Evolutionary conservation across 2,329 filamentous ascomycete genomes (phyloP), one percentile per base, ranked within the genome.

Genomic region (Colletotrichum chlorophyti): DNA sequence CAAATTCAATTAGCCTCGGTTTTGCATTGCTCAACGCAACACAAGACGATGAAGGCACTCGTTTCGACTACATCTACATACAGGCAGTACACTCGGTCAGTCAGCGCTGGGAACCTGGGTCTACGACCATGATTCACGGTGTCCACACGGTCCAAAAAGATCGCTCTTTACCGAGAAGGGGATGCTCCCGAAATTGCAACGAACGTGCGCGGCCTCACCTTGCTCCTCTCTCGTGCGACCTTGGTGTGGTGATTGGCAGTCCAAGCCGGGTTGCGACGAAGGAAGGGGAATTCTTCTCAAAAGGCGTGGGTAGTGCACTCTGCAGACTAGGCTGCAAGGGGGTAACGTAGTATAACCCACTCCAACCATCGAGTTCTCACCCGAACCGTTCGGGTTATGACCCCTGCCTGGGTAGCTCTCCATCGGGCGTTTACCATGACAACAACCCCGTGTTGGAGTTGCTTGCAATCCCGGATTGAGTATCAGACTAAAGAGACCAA

Each of bases 161-260:
- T 59, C 51, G 57, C 57, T 57, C 43, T 43, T 55, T 55, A 43
- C 57, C 55, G 50, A 55, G 43, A 59, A 55, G 51, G 57, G 51
- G 40, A 40, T 43, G 26, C 31, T 49, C 31, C 51, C 57, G 43
- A 50, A 38, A 55, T 55, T 57, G 38, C 17, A 47, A 35, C 27
- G 42, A 58, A 53, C 54, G 54, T 58, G 54, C 54, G 49, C 54
- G 41, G 19, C 26, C 42, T 26, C n/a, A n/a, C 38, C 31, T 31
- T 14, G 24, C 21, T 29, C 35, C 14, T 27, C 34, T 19, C 42
- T 53, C 14, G 48, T 53, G 54, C 34, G 34, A 42, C 35, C 29
- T 37, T 31, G 54, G 31, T 26, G 38, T 27, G 45, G 29, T 45
- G 43, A 53, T 26, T 48, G 50, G 50, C 35, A 43, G 14, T 41